These are phyloP conservation scores for Petasospora fabianii DNA, from an alignment of 1,139 yeast genomes.

Conservation along the genomic window DNA sequence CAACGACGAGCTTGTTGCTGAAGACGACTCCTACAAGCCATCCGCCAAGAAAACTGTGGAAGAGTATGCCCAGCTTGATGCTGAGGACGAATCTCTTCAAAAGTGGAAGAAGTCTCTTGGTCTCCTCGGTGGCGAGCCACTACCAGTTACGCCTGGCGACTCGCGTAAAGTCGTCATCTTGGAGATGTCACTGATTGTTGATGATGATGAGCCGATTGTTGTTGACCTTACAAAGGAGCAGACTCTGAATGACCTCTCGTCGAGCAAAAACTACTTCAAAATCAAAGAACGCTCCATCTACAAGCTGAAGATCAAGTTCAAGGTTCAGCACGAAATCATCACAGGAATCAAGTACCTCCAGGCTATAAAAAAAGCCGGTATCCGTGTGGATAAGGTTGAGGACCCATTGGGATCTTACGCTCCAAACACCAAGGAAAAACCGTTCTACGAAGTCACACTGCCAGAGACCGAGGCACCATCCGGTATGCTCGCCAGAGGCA, in stretches of 20 bases:
- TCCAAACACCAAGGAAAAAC: conserved; percentile 81
- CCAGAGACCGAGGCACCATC: conserved; percentile 92
- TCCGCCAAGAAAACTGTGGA: conserved; percentile 82
- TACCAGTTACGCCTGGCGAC: conserved; percentile 78
- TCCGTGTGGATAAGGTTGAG: conserved; percentile 79
- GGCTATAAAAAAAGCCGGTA: conserved; percentile 80
- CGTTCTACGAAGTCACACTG: conserved; percentile 71
- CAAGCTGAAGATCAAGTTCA: conserved; percentile 69
- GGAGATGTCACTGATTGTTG: conserved; percentile 68
- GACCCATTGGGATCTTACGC: conserved; percentile 91
- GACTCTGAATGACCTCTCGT: conserved; percentile 44
- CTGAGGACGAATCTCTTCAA: conserved; percentile 85
- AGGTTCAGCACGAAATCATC: conserved; percentile 86
- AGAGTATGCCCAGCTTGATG: conserved; percentile 81
- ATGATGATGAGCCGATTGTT: conserved; percentile 59
- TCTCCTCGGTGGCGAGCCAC: conserved; percentile 48
- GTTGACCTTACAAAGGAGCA: conserved; percentile 59
- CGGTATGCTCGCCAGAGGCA: conserved; percentile 85
- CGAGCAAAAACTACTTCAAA: conserved; percentile 51
- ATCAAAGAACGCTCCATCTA: conserved; percentile 79
- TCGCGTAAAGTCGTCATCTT: conserved; percentile 73
- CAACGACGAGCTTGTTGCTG: conserved; percentile 59
- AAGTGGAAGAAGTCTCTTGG: conserved; percentile 95
- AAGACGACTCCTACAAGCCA: conserved; percentile 65
- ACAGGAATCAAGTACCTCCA: conserved; percentile 89